phyloP scores from a whole-genome alignment of 441 rosid genomes.

The Francoa sonchifolia region DNA sequence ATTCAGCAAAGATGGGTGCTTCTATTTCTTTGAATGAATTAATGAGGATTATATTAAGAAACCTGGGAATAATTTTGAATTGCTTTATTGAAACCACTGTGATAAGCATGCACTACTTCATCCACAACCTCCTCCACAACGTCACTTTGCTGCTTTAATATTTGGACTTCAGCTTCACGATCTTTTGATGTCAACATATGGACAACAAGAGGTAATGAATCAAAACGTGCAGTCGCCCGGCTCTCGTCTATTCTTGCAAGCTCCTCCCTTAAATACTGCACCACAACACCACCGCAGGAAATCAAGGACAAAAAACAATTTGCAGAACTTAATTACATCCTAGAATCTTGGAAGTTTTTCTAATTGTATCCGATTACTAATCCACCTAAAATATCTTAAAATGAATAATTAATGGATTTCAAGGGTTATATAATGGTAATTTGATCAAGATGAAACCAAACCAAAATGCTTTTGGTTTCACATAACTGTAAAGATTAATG shows the following conservation, averaged over 20 bases:
- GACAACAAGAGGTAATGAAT: conserved; percentile 96
- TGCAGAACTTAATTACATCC: no score
- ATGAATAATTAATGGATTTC: no score
- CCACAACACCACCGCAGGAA: conserved; percentile 18
- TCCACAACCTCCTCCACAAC: conserved; percentile 96
- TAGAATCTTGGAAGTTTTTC: no score
- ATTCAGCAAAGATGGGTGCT: no score
- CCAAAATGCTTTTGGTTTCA: no score
- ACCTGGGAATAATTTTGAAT: conserved; percentile 99
- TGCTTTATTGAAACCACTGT: conserved; percentile 93
- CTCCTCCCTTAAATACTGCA: conserved; percentile 82
- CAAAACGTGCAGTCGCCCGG: conserved; percentile 90
- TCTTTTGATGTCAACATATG: conserved; percentile 90
- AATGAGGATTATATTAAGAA: conserved; percentile 5
- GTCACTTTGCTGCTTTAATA: conserved; percentile 80
- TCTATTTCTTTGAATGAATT: no score
- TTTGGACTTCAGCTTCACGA: conserved; percentile 68
- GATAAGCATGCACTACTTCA: conserved; percentile 96
- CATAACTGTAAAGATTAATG: no score
- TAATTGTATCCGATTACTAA: no score
- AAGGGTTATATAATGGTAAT: no score
- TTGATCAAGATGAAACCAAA: no score
- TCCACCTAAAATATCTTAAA: no score
- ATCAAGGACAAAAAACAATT: conserved; percentile 7
- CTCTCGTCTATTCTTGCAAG: conserved; percentile 65